Conservation (phyloP, 495 filamentous ascomycete species). For the Patellaria atrata region DNA sequence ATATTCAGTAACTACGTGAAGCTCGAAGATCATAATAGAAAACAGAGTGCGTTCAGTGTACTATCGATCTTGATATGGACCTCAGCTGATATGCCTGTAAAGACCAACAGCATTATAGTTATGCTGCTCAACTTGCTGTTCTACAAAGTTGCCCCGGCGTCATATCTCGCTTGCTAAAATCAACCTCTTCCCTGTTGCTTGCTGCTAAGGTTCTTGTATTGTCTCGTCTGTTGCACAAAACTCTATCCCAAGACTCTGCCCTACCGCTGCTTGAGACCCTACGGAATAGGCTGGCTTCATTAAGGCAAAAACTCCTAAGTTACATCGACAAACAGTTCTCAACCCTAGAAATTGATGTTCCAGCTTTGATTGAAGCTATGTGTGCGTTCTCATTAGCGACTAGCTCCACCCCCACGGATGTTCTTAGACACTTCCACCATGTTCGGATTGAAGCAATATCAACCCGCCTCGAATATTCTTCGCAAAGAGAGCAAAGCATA, state of each 20-base stretch:
- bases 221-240: conserved; percentile 54
- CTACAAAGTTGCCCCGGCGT: conserved; percentile 44
- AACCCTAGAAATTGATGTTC: conserved; percentile 32
- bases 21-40: conserved; percentile 32
- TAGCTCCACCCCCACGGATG: conserved; percentile 67
- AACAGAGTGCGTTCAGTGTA: conserved; percentile 34
- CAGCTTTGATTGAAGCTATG: conserved; percentile 52
- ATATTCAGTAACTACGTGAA: conserved; percentile 48
- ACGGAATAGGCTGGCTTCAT: conserved; percentile 43
- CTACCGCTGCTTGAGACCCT: conserved; percentile 45
- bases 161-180: conserved; percentile 42
- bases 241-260: conserved; percentile 38
- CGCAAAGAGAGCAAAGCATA: conserved; percentile 19
- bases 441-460: conserved; percentile 53
- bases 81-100: conserved; percentile 25
- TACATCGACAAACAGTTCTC: conserved; percentile 55
- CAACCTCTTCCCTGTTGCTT: conserved; percentile 44
- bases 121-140: conserved; percentile 47
- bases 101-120: conserved; percentile 40
- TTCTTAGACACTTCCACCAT: conserved; percentile 66
- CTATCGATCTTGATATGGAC: neutral
- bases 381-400: conserved; percentile 72
- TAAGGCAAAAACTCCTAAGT: conserved; percentile 46
- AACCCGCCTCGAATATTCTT: conserved; percentile 35
- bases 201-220: conserved; percentile 74